Evolutionary conservation across 2,329 filamentous ascomycete species (phyloP), one percentile per base, ranked within the genome.

Genomic region (Venturia pyrina): DNA sequence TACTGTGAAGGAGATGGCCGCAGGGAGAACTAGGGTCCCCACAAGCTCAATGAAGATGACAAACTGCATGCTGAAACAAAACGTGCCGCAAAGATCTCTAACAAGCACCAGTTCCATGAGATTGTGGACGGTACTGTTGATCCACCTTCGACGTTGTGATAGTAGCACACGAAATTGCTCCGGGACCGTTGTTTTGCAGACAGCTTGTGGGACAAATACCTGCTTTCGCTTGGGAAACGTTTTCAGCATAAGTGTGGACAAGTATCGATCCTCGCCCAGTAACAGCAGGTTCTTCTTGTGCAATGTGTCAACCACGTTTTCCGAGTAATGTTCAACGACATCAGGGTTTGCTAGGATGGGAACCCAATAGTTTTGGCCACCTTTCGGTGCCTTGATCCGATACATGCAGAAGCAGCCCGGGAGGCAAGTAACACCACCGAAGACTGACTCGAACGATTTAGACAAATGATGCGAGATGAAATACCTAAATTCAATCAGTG

Each of bases 351-450:
- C 95, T 69, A 99, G 85, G 73, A 99, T 98, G 8, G 95, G 95
- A 32, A 99, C 95, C 95, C 95, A 99, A 80, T 98, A 99, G 81
- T 99, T 98, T 76, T 98, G 92, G 34, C 90, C 93, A 70, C 95
- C 95, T 80, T 99, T 99, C 68, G 95, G 96, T 40, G 95, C 90
- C 80, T 99, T 99, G 85, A 99, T 98, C 73, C 95, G 90, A 81
- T 99, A 99, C 96, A 99, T 99, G 83, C 92, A 97, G 87, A 99
- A 99, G 82, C 95, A 99, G 69, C 95, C 95, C 19, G 95, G 95
- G 71, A 99, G 83, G 83, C 95, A 99, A 69, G 95, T 99, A 68
- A 99, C 95, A 89, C 95, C 95, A 79, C 95, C 95, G 78, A 99
- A 99, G 70, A 97, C 90, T 0, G 93, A 97, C 78, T 99, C 95